Evolutionary conservation across 2,329 filamentous ascomycete species (phyloP), one percentile per base, ranked within the genome.

Genomic region (Myriosclerotinia duriaeana): DNA sequence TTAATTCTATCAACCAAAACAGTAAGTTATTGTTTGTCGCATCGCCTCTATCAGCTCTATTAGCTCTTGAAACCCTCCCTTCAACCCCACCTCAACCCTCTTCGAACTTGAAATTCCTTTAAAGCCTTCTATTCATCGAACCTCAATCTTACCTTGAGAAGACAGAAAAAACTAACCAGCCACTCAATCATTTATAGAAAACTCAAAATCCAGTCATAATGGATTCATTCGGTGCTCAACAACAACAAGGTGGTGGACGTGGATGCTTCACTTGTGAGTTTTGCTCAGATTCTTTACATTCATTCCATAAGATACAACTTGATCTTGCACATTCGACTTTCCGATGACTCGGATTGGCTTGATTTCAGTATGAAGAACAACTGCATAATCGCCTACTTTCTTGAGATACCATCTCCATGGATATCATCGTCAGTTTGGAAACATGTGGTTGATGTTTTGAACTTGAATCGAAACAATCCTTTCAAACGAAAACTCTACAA

Each of bases 251-350:
- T 67, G 70, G 67, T 70, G 76, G 74, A 67, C 79, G 80, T 71
- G 78, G 78, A 70, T 83, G 81, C 78, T 83, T 82, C 78, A 83
- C 80, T 74, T 83, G 81, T 83, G 76, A 79, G 81, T 83, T 72
- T 17, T 22, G 11, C n/a, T 56, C 26, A 17, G 17, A 52, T 30
- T 38, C 14, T 34, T 58, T 64, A 50, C 36, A 66, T 71, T 69
- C 64, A 68, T 71, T 67, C 65, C 67, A 61, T 64, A 53, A 17
- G n/a, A 38, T 6, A 22, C 17, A 40, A 22, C 15, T 22, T 15
- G 20, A 50, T 58, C 20, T 4, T 46, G 8, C 20, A 20, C 22
- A 15, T 56, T 9, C 36, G n/a, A 17, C n/a, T 5, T 34, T 44
- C 7, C 17, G n/a, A 3, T 12, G 3, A 5, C 17, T 38, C 26